phyloP scores from a whole-genome alignment of 2,329 filamentous ascomycete species.

The Ceratocystiopsis minuta region DNA sequence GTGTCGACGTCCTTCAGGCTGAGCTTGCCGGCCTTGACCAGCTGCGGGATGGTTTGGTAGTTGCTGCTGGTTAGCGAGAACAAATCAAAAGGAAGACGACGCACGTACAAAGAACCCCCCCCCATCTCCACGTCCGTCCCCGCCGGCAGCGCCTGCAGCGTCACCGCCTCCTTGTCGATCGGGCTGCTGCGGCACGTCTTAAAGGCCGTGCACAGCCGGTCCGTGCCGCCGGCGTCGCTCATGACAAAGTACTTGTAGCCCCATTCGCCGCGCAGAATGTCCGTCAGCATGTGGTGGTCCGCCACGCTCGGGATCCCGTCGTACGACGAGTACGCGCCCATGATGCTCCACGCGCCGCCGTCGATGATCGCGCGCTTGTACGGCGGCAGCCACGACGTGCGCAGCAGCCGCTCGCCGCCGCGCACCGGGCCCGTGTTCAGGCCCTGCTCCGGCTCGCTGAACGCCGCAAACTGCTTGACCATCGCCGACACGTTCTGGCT shows the following conservation, averaged over 20 bases:
- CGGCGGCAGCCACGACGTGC: slow-evolving; percentile 36
- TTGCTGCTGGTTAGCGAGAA: too few relatives aligned
- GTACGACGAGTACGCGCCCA: slow-evolving; percentile 60
- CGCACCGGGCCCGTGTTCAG: slow-evolving; percentile 46
- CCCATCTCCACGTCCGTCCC: slow-evolving; percentile 58
- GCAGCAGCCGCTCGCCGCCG: slow-evolving; percentile 33
- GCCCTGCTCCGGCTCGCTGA: slow-evolving; percentile 51
- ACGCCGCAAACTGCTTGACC: slow-evolving; percentile 61
- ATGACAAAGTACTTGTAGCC: slow-evolving; percentile 37
- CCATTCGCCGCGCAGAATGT: slow-evolving; percentile 55
- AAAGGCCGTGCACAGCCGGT: slow-evolving; percentile 15
- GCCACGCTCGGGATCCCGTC: slow-evolving; percentile 53
- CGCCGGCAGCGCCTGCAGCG: slow-evolving; percentile 38
- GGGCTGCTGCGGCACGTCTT: slow-evolving; percentile 41
- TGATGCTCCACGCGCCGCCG: slow-evolving; percentile 47
- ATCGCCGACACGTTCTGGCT: slow-evolving; percentile 47
- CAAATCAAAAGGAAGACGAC: too few relatives aligned
- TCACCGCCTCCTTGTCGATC: slow-evolving; percentile 47
- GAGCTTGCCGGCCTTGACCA: too few relatives aligned
- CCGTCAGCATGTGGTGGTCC: slow-evolving; percentile 45
- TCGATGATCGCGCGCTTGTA: slow-evolving; percentile 58
- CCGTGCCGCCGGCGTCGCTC: too few relatives aligned
- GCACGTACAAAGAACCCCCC: too few relatives aligned
- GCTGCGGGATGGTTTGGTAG: too few relatives aligned
- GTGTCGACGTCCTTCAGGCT: too few relatives aligned